Percentiles rank a stretch among this genome's conserved stretches.
Conservation (phyloP, 257 asterid genomes). For the Thymus quinquecostatus region DNA sequence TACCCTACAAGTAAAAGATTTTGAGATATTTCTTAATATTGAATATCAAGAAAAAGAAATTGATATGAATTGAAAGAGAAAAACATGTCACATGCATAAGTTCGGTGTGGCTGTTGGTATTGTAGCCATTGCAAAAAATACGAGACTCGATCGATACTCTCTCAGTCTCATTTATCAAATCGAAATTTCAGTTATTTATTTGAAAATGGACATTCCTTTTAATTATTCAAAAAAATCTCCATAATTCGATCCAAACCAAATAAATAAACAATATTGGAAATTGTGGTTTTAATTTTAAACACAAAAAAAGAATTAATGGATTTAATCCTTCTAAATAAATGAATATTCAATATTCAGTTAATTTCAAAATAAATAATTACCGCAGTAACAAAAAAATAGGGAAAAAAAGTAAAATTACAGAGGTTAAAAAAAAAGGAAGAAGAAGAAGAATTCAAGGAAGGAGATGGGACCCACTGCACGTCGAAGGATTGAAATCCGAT, state of each 20-base stretch:
- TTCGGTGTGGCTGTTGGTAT: slow-evolving; percentile 29
- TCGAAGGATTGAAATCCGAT: slow-evolving; percentile 36
- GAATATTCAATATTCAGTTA: neutral
- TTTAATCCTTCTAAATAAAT: too few relatives aligned
- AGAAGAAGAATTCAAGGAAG: neutral
- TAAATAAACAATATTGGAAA: too few relatives aligned
- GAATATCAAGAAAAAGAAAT: too few relatives aligned
- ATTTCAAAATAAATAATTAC: neutral
- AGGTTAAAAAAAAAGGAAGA: neutral
- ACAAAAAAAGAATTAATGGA: neutral
- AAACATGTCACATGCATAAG: slow-evolving; percentile 16
- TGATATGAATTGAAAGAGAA: neutral
- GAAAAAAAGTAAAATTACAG: neutral
- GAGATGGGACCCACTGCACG: slow-evolving; percentile 25
- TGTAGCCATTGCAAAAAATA: neutral
- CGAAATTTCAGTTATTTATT: too few relatives aligned
- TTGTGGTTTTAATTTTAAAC: neutral
- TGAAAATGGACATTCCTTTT: too few relatives aligned
- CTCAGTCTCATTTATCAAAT: too few relatives aligned
- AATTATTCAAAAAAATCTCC: too few relatives aligned
- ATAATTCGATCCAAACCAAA: too few relatives aligned
- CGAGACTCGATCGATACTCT: too few relatives aligned
- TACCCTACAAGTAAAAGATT: too few relatives aligned
- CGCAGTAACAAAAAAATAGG: neutral
- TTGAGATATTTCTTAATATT: neutral